A percentile compares a stretch with the other conserved stretches of the same genome.
These are phyloP conservation scores for Candida insectalens DNA, from an alignment of 805 yeast species.

Conservation along the genomic window DNA sequence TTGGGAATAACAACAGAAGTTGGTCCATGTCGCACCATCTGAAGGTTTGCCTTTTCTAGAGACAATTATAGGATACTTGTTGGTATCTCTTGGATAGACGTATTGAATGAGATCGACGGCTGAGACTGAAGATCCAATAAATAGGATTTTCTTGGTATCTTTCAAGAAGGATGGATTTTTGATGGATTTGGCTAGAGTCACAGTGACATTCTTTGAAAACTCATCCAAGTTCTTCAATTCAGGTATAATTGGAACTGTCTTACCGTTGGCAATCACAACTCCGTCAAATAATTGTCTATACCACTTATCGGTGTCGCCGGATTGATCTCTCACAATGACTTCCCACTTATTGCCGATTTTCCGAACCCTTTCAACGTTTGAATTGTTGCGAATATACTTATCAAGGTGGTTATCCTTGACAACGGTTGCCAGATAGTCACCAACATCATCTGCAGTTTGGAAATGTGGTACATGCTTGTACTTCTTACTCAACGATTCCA, in stretches of 20 bases:
- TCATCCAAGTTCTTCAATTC: conserved; percentile 19
- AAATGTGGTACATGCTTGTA: conserved; percentile 7
- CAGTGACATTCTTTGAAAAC: conserved; percentile 31
- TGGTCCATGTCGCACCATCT: conserved; percentile 5
- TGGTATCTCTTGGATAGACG: conserved; percentile 14
- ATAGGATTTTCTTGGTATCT: conserved; percentile 29
- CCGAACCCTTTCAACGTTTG: conserved; percentile 31
- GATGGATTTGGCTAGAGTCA: conserved; percentile 48
- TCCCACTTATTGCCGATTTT: conserved; percentile 31
- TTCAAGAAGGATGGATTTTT: conserved; percentile 32
- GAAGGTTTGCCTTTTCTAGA: conserved; percentile 10
- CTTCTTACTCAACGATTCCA: conserved; percentile 4
- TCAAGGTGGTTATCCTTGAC: conserved; percentile 19
- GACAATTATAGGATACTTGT: conserved; percentile 13
- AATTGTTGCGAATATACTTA: conserved; percentile 27
- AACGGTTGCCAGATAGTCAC: conserved; percentile 8
- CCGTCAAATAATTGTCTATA: conserved; percentile 45
- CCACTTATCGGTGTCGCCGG: conserved; percentile 21
- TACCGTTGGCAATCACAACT: conserved; percentile 55
- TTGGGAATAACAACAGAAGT: conserved; percentile 5
- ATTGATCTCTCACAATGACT: conserved; percentile 5
- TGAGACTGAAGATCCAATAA: conserved; percentile 35
- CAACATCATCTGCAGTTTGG: conserved; percentile 21
- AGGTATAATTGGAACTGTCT: conserved; percentile 51
- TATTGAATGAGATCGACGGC: conserved; percentile 36